phyloP scores from a whole-genome alignment of 371 early-diverging fungal species.

The Batkoa obscura region DNA sequence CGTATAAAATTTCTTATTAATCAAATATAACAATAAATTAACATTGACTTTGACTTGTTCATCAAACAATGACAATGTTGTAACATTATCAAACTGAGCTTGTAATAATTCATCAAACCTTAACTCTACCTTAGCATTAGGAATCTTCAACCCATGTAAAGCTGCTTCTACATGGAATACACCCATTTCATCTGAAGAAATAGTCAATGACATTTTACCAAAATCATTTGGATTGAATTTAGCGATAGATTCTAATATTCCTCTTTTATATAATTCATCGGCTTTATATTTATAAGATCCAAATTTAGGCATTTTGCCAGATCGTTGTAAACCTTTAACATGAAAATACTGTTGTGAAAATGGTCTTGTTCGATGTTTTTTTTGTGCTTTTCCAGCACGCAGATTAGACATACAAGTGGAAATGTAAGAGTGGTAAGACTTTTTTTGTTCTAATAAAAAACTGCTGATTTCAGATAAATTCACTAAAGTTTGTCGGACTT shows the following conservation, averaged over 20 bases:
- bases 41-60: slow-evolving; percentile 85
- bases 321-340: slow-evolving; percentile 56
- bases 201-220: slow-evolving; percentile 68
- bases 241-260: slow-evolving; percentile 70
- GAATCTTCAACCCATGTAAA: slow-evolving; percentile 52
- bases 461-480: slow-evolving; percentile 60
- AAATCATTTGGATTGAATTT: slow-evolving; percentile 64
- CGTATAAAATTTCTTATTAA: slow-evolving; percentile 79
- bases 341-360: slow-evolving; percentile 91
- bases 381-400: slow-evolving; percentile 52
- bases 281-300: slow-evolving; percentile 97
- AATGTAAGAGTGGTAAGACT: slow-evolving; percentile 78
- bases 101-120: slow-evolving; percentile 85
- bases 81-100: slow-evolving; percentile 77
- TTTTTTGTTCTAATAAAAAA: slow-evolving; percentile 67
- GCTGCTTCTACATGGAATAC: slow-evolving; percentile 72
- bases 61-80: slow-evolving; percentile 74
- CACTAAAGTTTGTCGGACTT: slow-evolving; percentile 52
- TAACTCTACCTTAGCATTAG: slow-evolving; percentile 58
- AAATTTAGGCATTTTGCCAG: slow-evolving; percentile 80
- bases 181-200: slow-evolving; percentile 83
- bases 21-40: slow-evolving; percentile 77
- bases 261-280: slow-evolving; percentile 73
- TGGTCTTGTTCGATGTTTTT: slow-evolving; percentile 50
- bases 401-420: slow-evolving; percentile 72